phyloP scores from a whole-genome alignment of 1,284 basidiomycete genomes.

The Xanthoconium separans region DNA sequence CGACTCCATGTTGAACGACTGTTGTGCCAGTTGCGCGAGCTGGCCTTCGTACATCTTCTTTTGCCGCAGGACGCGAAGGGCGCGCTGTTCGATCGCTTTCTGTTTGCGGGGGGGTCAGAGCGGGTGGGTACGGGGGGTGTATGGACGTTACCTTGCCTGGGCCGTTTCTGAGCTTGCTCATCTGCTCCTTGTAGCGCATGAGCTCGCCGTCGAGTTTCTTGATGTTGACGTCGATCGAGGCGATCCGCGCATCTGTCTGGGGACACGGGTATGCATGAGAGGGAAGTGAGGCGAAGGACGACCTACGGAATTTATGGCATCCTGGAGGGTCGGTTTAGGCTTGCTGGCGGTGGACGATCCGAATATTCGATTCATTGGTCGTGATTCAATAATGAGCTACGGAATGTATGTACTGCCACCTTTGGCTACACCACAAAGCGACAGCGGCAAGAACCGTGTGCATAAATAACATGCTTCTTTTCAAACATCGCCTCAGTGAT shows the following conservation, averaged over 20 bases:
- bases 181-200: slow-evolving; percentile 91
- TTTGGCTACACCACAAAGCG: background rate
- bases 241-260: slow-evolving; percentile 87
- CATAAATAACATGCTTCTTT: background rate
- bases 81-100: slow-evolving; percentile 94
- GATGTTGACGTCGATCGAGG: slow-evolving; percentile 94
- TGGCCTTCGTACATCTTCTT: slow-evolving; percentile 96
- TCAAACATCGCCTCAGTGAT: background rate
- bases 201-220: slow-evolving; percentile 96
- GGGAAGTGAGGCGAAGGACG: background rate
- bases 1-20: slow-evolving; percentile 99
- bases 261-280: slow-evolving; percentile 13
- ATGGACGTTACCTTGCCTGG: slow-evolving; percentile 80
- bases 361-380: slow-evolving; percentile 78
- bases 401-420: slow-evolving; percentile 2
- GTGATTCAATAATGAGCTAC: background rate
- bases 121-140: slow-evolving; percentile 4
- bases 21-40: slow-evolving; percentile 88
- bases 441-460: background rate
- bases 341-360: slow-evolving; percentile 77
- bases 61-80: slow-evolving; percentile 91
- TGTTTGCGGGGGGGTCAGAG: slow-evolving; percentile 33
- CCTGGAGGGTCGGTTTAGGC: slow-evolving; percentile 83
- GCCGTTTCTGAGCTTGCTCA: slow-evolving; percentile 91
- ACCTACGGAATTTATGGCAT: slow-evolving; percentile 87